phyloP scores from a whole-genome alignment of 768 basidiomycete species.

The Naganishia vishniacii region DNA sequence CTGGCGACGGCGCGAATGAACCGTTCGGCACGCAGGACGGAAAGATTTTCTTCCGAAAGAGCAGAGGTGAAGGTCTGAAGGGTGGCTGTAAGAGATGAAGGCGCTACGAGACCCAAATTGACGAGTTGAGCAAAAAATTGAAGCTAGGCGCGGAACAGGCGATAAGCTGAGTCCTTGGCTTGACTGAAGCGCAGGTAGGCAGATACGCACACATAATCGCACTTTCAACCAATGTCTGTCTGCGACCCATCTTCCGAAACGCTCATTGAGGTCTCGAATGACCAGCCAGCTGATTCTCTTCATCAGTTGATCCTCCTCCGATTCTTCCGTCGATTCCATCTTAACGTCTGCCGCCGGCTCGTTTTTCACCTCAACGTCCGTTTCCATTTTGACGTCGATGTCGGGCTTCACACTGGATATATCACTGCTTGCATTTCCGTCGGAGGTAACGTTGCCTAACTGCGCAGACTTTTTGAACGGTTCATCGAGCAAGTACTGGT shows the following conservation, averaged over 20 bases:
- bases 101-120: conserved; percentile 65
- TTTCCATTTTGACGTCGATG: conserved; percentile 12
- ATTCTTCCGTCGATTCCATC: conserved; percentile 5
- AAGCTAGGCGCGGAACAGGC: conserved; percentile 55
- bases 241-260: conserved; percentile 81
- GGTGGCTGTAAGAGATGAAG: conserved; percentile 71
- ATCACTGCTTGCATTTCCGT: background rate
- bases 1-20: conserved; percentile 12
- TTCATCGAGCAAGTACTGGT: conserved; percentile 12
- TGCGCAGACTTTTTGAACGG: background rate
- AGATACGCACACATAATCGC: conserved; percentile 69
- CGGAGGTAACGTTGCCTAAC: too few species aligned
- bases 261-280: conserved; percentile 83
- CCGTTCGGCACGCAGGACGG: conserved; percentile 66
- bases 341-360: conserved; percentile 48
- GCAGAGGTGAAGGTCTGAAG: conserved; percentile 79
- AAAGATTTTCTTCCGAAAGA: conserved; percentile 72
- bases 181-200: background rate
- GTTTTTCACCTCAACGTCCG: conserved; percentile 51
- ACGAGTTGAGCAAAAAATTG: conserved; percentile 89
- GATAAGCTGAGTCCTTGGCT: background rate
- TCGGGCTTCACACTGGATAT: background rate
- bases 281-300: conserved; percentile 49
- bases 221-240: conserved; percentile 86
- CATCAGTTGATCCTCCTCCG: conserved; percentile 32